phyloP scores from a whole-genome alignment of 352 stramenopile species.

The Pythium phragmiticola region DNA sequence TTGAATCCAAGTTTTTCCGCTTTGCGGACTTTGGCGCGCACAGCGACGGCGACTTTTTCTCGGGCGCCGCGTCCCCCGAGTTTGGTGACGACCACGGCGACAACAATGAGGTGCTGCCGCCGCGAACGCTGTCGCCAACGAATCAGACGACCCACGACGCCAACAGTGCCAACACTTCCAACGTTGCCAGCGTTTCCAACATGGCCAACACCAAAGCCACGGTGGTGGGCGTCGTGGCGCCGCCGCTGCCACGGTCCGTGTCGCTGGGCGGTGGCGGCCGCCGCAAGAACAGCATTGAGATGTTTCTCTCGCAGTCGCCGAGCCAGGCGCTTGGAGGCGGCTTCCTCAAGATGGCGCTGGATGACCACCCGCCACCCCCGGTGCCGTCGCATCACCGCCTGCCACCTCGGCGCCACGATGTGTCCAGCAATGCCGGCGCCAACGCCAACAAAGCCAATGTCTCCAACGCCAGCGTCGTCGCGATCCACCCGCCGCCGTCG shows the following conservation, averaged over 20 bases:
- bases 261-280: constrained; percentile 31
- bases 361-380: constrained; percentile 31
- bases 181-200: no score
- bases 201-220: neutral
- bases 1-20: constrained; percentile 22
- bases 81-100: constrained; percentile 1
- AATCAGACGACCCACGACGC: constrained; percentile 42
- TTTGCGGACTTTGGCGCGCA: constrained; percentile 13
- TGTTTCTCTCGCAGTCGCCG: constrained; percentile 85
- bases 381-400: constrained; percentile 9
- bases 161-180: no score
- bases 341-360: constrained; percentile 72
- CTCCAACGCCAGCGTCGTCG: constrained; percentile 5
- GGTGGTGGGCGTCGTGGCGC: neutral
- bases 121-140: constrained; percentile 36
- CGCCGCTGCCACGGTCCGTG: neutral
- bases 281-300: constrained; percentile 86
- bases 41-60: constrained; percentile 12
- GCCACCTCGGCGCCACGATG: constrained; percentile 17
- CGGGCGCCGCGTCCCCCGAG: constrained; percentile 2
- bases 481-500: constrained; percentile 11
- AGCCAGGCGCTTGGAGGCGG: constrained; percentile 74
- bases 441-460: neutral
- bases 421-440: neutral
- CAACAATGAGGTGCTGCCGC: constrained; percentile 37